Evolutionary conservation across 2,329 filamentous ascomycete genomes (phyloP).

Genomic region (Aspergillus quadrilineatus): DNA sequence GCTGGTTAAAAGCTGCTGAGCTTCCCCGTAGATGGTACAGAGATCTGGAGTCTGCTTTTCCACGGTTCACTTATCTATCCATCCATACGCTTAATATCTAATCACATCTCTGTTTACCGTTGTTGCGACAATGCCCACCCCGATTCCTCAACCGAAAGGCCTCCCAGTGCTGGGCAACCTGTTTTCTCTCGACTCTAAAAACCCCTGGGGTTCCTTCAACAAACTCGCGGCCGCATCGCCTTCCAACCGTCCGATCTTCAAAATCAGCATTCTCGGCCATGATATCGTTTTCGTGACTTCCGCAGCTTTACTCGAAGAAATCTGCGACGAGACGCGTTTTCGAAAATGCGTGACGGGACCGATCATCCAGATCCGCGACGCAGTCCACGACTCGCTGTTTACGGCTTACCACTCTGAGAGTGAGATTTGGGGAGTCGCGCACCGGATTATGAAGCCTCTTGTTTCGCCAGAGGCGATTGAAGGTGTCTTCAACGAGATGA

Average conservation of each 20-base stretch:
- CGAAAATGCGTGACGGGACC: slow-evolving; percentile 51
- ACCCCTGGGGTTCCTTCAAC: slow-evolving; percentile 53
- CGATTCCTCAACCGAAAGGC: slow-evolving; percentile 53
- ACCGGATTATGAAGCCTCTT: slow-evolving; percentile 48
- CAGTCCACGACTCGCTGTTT: slow-evolving; percentile 66
- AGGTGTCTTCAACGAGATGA: slow-evolving; percentile 49
- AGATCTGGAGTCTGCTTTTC: neutral
- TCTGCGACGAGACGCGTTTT: slow-evolving; percentile 67
- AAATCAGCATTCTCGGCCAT: slow-evolving; percentile 50
- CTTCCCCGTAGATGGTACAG: neutral
- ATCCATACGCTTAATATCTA: neutral
- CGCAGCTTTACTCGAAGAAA: slow-evolving; percentile 60
- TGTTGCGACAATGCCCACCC: slow-evolving; percentile 40
- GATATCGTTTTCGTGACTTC: slow-evolving; percentile 54
- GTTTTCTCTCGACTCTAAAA: slow-evolving; percentile 49
- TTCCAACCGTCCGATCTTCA: slow-evolving; percentile 58
- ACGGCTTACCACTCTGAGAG: slow-evolving; percentile 51
- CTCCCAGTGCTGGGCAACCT: slow-evolving; percentile 55
- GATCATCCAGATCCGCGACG: slow-evolving; percentile 58
- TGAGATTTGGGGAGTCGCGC: slow-evolving; percentile 64
- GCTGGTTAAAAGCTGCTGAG: neutral
- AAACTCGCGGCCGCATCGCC: slow-evolving; percentile 51
- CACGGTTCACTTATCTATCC: neutral
- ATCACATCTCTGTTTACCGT: neutral
- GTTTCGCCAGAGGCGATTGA: slow-evolving; percentile 45